A percentile compares a stretch with the other conserved stretches of the same genome.
Conservation (phyloP, 148 eudicot genomes). For the Euryodendron excelsum region DNA sequence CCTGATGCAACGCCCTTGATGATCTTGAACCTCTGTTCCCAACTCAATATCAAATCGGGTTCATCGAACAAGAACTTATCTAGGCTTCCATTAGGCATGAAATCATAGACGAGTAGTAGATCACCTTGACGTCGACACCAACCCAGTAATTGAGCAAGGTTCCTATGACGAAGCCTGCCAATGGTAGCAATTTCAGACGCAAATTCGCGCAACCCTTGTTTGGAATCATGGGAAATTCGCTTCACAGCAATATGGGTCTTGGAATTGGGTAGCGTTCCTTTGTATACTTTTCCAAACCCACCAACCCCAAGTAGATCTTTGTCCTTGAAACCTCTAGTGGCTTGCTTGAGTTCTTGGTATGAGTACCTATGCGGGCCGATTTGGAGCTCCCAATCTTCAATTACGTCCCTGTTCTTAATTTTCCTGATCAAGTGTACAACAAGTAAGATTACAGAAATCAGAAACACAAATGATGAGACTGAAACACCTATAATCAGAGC, state of each 20-base stretch:
- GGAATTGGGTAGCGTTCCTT: conserved; percentile 31
- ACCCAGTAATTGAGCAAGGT: conserved; percentile 45
- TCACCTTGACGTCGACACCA: conserved; percentile 46
- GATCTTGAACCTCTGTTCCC: conserved; percentile 50
- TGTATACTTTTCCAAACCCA: conserved; percentile 52
- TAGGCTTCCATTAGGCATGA: conserved; percentile 65
- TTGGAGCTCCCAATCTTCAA: conserved; percentile 51
- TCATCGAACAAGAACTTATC: conserved; percentile 39
- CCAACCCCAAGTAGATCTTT: conserved; percentile 43
- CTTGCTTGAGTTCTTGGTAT: conserved; percentile 38
- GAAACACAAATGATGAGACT: background rate
- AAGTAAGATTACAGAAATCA: background rate
- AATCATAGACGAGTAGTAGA: conserved; percentile 55
- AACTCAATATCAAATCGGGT: conserved; percentile 16
- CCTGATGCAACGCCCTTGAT: conserved; percentile 54
- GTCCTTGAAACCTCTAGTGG: conserved; percentile 46
- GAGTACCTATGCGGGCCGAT: conserved; percentile 39
- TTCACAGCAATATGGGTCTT: conserved; percentile 40
- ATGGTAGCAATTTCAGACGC: conserved; percentile 44
- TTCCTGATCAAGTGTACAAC: conserved; percentile 16
- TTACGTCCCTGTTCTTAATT: conserved; percentile 29
- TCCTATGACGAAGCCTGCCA: conserved; percentile 45
- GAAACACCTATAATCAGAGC: background rate
- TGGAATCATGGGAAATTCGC: conserved; percentile 38
- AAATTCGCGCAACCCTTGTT: conserved; percentile 43